phyloP scores from a whole-genome alignment of 1,139 yeast species.

The Pichia sp. region DNA sequence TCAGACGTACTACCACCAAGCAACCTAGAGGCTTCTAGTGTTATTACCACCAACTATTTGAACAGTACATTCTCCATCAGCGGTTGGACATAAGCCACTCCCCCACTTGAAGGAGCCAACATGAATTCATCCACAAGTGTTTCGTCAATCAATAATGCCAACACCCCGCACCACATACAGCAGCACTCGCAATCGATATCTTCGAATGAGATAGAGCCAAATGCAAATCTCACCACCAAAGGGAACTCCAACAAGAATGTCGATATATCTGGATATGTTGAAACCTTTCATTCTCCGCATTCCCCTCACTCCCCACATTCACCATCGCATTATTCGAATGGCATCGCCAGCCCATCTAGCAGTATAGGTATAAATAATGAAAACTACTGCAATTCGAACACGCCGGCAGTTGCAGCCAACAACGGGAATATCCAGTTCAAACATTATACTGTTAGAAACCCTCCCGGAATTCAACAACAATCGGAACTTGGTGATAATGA shows the following conservation, averaged over 20 bases:
- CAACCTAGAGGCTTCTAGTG: too few relatives aligned
- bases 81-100: background rate
- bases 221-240: background rate
- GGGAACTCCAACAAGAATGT: background rate
- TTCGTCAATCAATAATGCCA: background rate
- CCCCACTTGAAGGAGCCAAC: background rate
- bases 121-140: constrained; percentile 2
- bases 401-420: background rate
- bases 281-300: background rate
- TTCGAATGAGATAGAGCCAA: background rate
- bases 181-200: background rate
- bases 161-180: constrained; percentile 5
- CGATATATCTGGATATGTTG: background rate
- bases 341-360: background rate
- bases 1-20: too few relatives aligned
- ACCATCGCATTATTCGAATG: constrained; percentile 5
- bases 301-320: constrained; percentile 7
- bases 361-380: constrained; percentile 1
- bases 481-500: background rate
- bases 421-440: constrained; percentile 11
- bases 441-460: constrained; percentile 14
- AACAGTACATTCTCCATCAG: too few relatives aligned
- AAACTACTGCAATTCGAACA: background rate
- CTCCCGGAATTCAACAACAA: constrained; percentile 9
- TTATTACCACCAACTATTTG: too few relatives aligned